Percentiles rank a stretch among this genome's conserved stretches.
Conservation (phyloP, 352 stramenopile genomes). For the Phytophthora sojae region DNA sequence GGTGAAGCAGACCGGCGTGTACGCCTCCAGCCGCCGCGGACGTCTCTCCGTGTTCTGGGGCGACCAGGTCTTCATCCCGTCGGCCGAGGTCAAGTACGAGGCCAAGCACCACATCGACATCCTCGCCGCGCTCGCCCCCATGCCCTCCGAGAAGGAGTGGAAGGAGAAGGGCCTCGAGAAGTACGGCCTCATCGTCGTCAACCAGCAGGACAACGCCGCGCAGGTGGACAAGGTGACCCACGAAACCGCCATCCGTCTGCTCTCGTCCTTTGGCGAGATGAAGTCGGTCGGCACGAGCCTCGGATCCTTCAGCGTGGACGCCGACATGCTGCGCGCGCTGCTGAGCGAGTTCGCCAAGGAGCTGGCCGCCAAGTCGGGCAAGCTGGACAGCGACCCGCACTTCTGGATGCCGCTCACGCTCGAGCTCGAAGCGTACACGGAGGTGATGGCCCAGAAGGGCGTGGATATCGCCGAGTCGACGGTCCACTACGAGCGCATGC, state of each 20-base stretch:
- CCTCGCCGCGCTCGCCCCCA: constrained; percentile 94
- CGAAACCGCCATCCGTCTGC: constrained; percentile 94
- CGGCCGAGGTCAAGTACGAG: constrained; percentile 91
- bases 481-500: constrained; percentile 94
- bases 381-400: constrained; percentile 97
- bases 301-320: constrained; percentile 96
- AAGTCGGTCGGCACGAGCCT: constrained; percentile 95
- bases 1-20: constrained; percentile 98
- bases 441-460: constrained; percentile 96
- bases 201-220: constrained; percentile 90
- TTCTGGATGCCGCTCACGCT: constrained; percentile 99
- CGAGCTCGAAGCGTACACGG: constrained; percentile 90
- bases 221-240: constrained; percentile 99
- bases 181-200: constrained; percentile 98
- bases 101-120: constrained; percentile 98
- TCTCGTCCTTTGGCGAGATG: constrained; percentile 94
- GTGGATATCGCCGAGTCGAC: constrained; percentile 71
- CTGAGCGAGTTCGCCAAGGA: constrained; percentile 94
- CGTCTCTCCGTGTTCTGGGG: constrained; percentile 98
- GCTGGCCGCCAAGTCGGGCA: constrained; percentile 91
- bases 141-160: constrained; percentile 95
- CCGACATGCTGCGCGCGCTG: constrained; percentile 93
- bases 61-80: constrained; percentile 98
- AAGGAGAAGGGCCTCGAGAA: constrained; percentile 96
- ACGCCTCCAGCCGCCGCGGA: constrained; percentile 94